Conservation (phyloP, 2,329 filamentous ascomycete species). For the Colletotrichum orchidophilum region DNA sequence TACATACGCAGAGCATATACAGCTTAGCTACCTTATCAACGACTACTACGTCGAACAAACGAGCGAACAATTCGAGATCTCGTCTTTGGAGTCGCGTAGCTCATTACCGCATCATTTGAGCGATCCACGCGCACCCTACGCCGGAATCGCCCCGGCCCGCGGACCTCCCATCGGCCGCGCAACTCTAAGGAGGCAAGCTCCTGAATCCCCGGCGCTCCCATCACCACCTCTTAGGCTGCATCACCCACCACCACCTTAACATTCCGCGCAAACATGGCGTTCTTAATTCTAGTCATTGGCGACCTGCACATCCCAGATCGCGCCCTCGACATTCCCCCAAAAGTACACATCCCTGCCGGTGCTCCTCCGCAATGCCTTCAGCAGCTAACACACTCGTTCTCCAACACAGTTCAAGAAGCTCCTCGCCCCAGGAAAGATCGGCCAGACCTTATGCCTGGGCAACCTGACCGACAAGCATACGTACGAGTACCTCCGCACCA, state of each 20-base stretch:
- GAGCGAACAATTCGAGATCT: neutral
- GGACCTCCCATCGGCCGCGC: constrained; percentile 16
- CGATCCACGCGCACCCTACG: neutral
- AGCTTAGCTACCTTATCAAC: constrained; percentile 6
- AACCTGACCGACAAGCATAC: constrained; percentile 83
- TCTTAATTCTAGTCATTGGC: constrained; percentile 90
- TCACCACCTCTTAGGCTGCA: neutral
- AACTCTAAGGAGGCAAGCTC: neutral
- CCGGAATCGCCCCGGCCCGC: neutral
- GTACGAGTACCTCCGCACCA: constrained; percentile 81
- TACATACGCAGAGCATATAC: neutral
- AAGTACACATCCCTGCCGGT: constrained; percentile 62
- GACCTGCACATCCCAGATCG: constrained; percentile 95
- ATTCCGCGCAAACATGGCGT: constrained; percentile 72
- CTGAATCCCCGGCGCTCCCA: constrained; percentile 3
- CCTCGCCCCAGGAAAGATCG: constrained; percentile 83
- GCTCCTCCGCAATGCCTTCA: constrained; percentile 9
- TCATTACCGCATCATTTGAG: neutral
- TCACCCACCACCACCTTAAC: neutral
- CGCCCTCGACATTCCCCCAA: constrained; percentile 88
- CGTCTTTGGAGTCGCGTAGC: neutral
- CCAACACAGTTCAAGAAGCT: constrained; percentile 80
- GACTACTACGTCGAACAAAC: neutral
- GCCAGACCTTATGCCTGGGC: constrained; percentile 81
- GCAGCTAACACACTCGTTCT: constrained; percentile 13